phyloP scores from a whole-genome alignment of 768 basidiomycete genomes.

The Coprinellus micaceus region DNA sequence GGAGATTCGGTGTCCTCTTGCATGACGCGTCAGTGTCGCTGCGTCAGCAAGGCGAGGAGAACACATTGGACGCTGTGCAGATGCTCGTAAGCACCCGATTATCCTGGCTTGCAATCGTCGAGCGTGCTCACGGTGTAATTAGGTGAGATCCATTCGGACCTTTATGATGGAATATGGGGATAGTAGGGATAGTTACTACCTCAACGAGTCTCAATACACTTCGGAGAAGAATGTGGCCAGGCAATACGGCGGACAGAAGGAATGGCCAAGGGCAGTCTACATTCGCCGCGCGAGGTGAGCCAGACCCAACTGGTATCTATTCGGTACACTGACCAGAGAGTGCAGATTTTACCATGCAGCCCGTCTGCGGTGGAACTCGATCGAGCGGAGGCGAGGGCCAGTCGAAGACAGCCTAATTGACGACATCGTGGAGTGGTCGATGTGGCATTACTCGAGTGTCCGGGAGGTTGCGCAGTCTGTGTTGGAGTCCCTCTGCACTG shows the following conservation, averaged over 20 bases:
- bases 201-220: conserved; percentile 54
- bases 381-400: conserved; percentile 59
- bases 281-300: conserved; percentile 62
- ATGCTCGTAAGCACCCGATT: conserved; percentile 48
- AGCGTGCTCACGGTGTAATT: not conserved
- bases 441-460: conserved; percentile 69
- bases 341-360: conserved; percentile 63
- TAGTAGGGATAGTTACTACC: conserved; percentile 59
- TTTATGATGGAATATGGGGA: conserved; percentile 76
- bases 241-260: conserved; percentile 66
- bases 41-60: conserved; percentile 72
- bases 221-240: conserved; percentile 65
- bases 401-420: conserved; percentile 65
- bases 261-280: conserved; percentile 72
- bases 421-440: conserved; percentile 69
- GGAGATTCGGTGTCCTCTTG: conserved; percentile 65
- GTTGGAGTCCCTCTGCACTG: conserved; percentile 49
- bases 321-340: not conserved
- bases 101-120: not conserved
- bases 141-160: conserved; percentile 67
- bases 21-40: conserved; percentile 67
- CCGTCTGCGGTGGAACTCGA: conserved; percentile 66
- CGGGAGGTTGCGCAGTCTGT: conserved; percentile 49
- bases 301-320: conserved; percentile 15
- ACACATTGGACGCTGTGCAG: conserved; percentile 77